phyloP scores from a whole-genome alignment of 495 filamentous ascomycete species.

The Daldinia loculata region DNA sequence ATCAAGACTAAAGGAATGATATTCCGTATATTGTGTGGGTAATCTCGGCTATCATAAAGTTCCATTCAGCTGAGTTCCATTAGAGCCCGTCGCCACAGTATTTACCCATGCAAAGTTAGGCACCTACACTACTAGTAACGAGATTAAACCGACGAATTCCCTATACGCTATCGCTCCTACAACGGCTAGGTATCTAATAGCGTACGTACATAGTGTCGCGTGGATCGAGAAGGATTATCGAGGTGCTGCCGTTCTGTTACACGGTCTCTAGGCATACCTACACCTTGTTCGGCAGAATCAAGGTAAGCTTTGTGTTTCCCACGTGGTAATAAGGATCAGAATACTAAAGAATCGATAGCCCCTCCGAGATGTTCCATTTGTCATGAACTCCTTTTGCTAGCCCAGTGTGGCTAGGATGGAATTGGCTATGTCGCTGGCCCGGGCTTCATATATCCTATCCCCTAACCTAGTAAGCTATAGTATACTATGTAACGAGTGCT shows the following conservation, averaged over 20 bases:
- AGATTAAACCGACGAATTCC: background rate
- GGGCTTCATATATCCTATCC: conserved; percentile 2
- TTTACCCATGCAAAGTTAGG: too few species aligned
- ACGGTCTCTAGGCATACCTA: background rate
- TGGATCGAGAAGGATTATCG: background rate
- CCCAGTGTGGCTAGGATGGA: background rate
- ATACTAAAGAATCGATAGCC: conserved; percentile 2
- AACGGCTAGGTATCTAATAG: too few species aligned
- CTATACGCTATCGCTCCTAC: background rate
- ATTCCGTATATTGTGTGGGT: too few species aligned
- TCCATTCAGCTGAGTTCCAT: too few species aligned
- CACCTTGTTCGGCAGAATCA: background rate
- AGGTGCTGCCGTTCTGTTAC: background rate
- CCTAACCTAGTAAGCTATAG: conserved; percentile 4
- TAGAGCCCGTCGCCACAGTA: too few species aligned
- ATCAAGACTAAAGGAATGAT: too few species aligned
- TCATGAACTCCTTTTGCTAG: conserved; percentile 2
- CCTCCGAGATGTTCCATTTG: conserved; percentile 3
- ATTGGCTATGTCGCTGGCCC: conserved; percentile 4
- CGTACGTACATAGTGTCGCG: too few species aligned
- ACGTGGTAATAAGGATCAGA: background rate
- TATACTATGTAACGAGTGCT: conserved; percentile 19
- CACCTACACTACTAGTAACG: background rate
- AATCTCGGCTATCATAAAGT: too few species aligned
- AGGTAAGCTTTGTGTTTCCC: conserved; percentile 7